A percentile compares a stretch with the other conserved stretches of the same genome.
phyloP scores from a whole-genome alignment of 208 protist species.

The Leishmania braziliensis region DNA sequence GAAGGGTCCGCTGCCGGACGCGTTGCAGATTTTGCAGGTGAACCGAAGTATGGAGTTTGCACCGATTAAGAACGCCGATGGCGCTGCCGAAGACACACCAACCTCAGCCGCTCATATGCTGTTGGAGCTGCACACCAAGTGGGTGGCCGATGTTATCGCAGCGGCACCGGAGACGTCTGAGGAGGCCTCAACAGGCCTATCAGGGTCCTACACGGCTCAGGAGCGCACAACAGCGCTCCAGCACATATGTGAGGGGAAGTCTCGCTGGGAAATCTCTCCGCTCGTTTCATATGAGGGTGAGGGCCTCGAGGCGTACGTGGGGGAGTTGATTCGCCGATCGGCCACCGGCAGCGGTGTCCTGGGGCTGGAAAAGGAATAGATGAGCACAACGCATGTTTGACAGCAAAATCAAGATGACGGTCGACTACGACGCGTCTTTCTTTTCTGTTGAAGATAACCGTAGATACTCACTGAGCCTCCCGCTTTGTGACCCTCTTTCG shows the following conservation, averaged over 20 bases:
- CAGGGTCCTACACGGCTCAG: constrained; percentile 6
- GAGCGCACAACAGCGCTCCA: constrained; percentile 35
- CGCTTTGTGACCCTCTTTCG: neutral
- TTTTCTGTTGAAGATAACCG: neutral
- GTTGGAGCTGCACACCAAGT: constrained; percentile 68
- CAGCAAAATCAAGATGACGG: neutral
- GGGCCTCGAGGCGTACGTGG: constrained; percentile 46
- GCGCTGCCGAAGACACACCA: constrained; percentile 77
- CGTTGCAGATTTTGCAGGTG: constrained; percentile 89
- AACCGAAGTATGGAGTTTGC: constrained; percentile 93
- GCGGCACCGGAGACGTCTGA: constrained; percentile 9
- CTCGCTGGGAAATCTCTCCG: constrained; percentile 90
- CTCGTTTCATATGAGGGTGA: constrained; percentile 93
- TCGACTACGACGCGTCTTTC: neutral
- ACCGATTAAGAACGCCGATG: constrained; percentile 97
- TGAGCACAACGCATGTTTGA: constrained; percentile 20
- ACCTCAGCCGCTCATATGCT: constrained; percentile 83
- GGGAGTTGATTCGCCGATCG: constrained; percentile 38
- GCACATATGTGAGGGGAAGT: constrained; percentile 27
- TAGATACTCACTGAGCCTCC: neutral
- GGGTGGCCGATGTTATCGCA: constrained; percentile 43
- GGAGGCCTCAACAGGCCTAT: neutral
- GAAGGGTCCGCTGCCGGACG: constrained; percentile 3
- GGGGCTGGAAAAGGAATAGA: constrained; percentile 15
- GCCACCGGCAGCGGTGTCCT: constrained; percentile 28